Percentiles rank a stretch among this genome's conserved stretches.
These are phyloP conservation scores for Paramecium caudatum DNA, from an alignment of 73 alveolate species.

Conservation along the genomic window DNA sequence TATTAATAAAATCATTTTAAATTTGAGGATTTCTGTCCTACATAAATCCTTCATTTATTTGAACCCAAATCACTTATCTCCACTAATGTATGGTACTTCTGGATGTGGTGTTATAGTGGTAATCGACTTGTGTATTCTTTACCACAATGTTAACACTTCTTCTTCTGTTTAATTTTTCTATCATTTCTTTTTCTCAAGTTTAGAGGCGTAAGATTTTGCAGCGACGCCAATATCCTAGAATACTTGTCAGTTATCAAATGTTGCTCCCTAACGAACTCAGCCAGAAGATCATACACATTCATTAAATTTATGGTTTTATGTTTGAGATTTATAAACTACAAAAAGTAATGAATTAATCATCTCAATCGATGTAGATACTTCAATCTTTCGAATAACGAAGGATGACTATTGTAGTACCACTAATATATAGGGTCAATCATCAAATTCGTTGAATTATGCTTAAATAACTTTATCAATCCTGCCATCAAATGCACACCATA, in stretches of 20 bases:
- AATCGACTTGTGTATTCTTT: constrained; percentile 1
- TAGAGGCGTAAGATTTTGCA: no score
- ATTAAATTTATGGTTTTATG: no score
- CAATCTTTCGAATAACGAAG: constrained; percentile 73
- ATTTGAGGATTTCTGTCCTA: no score
- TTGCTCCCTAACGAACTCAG: no score
- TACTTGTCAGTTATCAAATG: no score
- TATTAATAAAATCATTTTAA: no score
- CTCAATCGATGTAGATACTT: constrained; percentile 42
- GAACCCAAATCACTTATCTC: no score
- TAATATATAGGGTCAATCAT: constrained; percentile 71
- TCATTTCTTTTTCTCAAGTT: no score
- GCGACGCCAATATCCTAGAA: no score
- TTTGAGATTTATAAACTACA: no score
- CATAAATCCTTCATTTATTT: no score
- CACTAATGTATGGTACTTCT: constrained; percentile 14
- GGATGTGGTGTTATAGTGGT: neutral
- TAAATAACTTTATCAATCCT: constrained; percentile 62
- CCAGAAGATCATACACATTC: no score
- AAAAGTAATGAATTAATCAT: constrained; percentile 49
- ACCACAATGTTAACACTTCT: neutral
- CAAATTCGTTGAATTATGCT: constrained; percentile 60
- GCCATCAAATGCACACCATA: constrained; percentile 46
- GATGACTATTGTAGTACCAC: constrained; percentile 75
- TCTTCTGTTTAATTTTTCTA: neutral